Evolutionary conservation across 768 basidiomycete genomes (phyloP).

Genomic region (Astraeus odoratus): DNA sequence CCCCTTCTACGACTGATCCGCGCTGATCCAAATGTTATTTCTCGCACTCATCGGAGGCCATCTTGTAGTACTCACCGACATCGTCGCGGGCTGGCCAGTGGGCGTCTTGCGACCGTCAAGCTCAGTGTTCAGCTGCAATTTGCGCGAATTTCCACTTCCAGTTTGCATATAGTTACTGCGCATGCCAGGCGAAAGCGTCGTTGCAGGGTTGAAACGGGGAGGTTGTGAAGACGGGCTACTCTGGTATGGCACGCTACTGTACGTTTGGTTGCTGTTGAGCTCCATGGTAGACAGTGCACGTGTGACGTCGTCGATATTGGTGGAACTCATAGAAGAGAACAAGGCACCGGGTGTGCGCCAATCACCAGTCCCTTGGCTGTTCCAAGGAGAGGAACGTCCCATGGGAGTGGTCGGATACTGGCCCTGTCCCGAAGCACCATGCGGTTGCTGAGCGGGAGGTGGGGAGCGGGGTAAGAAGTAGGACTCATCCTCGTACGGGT

Average conservation of each 20-base stretch:
- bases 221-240: constrained; percentile 53
- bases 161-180: constrained; percentile 35
- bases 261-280: constrained; percentile 33
- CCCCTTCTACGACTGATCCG: constrained; percentile 21
- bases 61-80: constrained; percentile 45
- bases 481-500: constrained; percentile 45
- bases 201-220: constrained; percentile 60
- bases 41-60: constrained; percentile 35
- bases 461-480: constrained; percentile 45
- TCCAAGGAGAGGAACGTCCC: constrained; percentile 64
- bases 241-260: constrained; percentile 28
- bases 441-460: constrained; percentile 35
- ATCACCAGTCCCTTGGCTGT: constrained; percentile 41
- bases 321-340: constrained; percentile 20
- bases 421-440: constrained; percentile 25
- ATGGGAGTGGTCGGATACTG: constrained; percentile 50
- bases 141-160: constrained; percentile 33
- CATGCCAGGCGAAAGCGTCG: constrained; percentile 36
- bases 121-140: constrained; percentile 56
- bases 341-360: constrained; percentile 46
- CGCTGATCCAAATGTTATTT: constrained; percentile 30
- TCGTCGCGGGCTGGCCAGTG: constrained; percentile 33
- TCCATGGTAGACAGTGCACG: constrained; percentile 68
- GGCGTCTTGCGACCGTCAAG: constrained; percentile 63
- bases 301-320: constrained; percentile 66